These are phyloP conservation scores for Suillus subalutaceus DNA, from an alignment of 768 basidiomycete species.

Conservation along the genomic window DNA sequence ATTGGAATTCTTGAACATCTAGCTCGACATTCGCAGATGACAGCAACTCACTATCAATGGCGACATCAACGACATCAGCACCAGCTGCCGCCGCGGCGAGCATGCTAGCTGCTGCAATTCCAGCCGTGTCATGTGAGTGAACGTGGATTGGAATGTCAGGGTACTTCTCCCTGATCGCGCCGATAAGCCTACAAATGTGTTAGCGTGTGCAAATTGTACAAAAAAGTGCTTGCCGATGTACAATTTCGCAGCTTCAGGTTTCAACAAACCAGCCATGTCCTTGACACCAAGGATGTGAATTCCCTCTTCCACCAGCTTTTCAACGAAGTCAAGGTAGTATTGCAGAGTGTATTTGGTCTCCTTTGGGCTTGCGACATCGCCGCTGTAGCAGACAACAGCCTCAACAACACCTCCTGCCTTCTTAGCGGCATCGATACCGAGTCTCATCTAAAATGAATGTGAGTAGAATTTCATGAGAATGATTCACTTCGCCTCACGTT, in stretches of 20 bases:
- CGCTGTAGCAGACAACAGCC: slow-evolving; percentile 97
- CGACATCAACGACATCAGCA: slow-evolving; percentile 96
- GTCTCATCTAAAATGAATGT: slow-evolving; percentile 69
- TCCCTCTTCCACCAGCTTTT: slow-evolving; percentile 90
- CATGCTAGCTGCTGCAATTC: slow-evolving; percentile 98
- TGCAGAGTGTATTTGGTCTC: slow-evolving; percentile 97
- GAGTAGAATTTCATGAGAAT: slow-evolving; percentile 12
- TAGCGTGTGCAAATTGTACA: slow-evolving; percentile 8
- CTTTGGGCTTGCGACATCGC: slow-evolving; percentile 92
- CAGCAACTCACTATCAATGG: slow-evolving; percentile 84
- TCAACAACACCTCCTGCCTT: slow-evolving; percentile 99
- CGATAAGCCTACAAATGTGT: slow-evolving; percentile 66
- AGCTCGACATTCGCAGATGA: neutral
- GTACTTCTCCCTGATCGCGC: slow-evolving; percentile 93
- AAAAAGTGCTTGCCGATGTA: slow-evolving; percentile 40
- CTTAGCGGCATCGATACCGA: slow-evolving; percentile 99
- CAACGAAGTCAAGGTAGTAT: slow-evolving; percentile 96
- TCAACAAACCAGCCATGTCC: slow-evolving; percentile 97
- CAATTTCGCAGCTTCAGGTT: slow-evolving; percentile 92
- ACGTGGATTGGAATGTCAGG: slow-evolving; percentile 99
- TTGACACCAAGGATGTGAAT: slow-evolving; percentile 98
- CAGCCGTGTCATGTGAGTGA: slow-evolving; percentile 99
- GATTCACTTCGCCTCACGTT: slow-evolving; percentile 53
- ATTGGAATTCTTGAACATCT: neutral
- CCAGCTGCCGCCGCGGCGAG: slow-evolving; percentile 95